Base-by-base conservation (phyloP, 2,329 filamentous ascomycete genomes). In the Paecilomyces fulvus region DNA sequence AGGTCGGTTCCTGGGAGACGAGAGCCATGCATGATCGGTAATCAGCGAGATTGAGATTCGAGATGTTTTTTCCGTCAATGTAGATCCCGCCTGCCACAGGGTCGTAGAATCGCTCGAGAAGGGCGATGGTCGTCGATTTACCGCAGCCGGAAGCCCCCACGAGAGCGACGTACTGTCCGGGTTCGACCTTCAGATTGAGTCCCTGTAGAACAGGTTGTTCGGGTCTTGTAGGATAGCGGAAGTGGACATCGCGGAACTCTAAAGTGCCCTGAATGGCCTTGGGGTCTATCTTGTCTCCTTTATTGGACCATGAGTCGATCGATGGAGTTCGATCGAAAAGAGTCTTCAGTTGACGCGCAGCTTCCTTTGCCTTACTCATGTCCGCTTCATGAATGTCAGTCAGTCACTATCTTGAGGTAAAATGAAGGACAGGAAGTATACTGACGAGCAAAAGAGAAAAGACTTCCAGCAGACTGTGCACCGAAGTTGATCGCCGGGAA, bases 141-240 rank as follows among this genome's bases (percentile, higher is more conserved):
- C 94, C 94, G 67, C 92, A 96, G 2, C 94, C 92, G 49, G 88
- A 92, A 0, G 92, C 88, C n/a, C 94, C 94, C 8, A 97, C 94
- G 2, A 97, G 82, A 0, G 92, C 94, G 71, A 78, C 65, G 59
- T 77, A 77, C 59, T 78, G 75, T 10, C 75, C 75, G 21, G 75
- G 74, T 56, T 75, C 72, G 58, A 78, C 73, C 5, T 68, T 75
- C 53, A 78, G 60, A 57, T 94, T 86, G 10, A 96, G 79, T 0
- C 92, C 92, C 28, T 90, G 87, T 2, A 97, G 84, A 0, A 97
- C 90, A n/a, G 90, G 89, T 64, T 95, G 90, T 63, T 96, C 90
- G 0, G 90, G 89, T 0, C 94, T 84, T 0, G 90, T 95, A 0
- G 92, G 92, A 67, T 97, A 99, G 48, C 90, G 83, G 81, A 96